A percentile compares a stretch with the other conserved stretches of the same genome.
These are phyloP conservation scores for Lentinula boryana DNA, from an alignment of 768 basidiomycete species.

Conservation along the genomic window DNA sequence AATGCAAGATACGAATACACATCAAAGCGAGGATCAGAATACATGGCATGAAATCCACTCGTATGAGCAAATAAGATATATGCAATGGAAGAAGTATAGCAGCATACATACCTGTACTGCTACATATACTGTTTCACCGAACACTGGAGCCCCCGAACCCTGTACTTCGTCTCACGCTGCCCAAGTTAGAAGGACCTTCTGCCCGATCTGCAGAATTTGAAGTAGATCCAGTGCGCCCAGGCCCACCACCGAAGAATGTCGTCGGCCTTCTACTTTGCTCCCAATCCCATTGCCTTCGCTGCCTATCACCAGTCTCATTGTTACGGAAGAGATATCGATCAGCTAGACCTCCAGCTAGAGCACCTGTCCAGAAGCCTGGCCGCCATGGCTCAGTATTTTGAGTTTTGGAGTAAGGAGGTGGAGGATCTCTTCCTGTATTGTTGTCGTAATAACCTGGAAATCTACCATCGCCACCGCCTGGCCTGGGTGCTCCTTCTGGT, in stretches of 20 bases:
- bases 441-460: slow-evolving; percentile 46
- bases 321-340: slow-evolving; percentile 37
- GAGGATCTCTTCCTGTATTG: slow-evolving; percentile 27
- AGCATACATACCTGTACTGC: background rate
- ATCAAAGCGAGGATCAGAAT: too few species aligned
- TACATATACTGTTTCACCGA: slow-evolving; percentile 32
- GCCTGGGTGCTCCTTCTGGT: slow-evolving; percentile 19
- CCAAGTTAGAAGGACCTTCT: slow-evolving; percentile 66
- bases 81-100: background rate
- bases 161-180: slow-evolving; percentile 68
- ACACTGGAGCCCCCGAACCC: slow-evolving; percentile 76
- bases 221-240: slow-evolving; percentile 18
- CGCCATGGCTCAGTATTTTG: slow-evolving; percentile 18
- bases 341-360: slow-evolving; percentile 66
- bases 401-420: slow-evolving; percentile 56
- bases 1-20: too few species aligned
- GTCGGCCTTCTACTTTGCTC: slow-evolving; percentile 33
- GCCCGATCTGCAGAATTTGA: slow-evolving; percentile 43
- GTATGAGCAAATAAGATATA: background rate
- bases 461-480: slow-evolving; percentile 32
- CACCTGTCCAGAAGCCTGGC: slow-evolving; percentile 86
- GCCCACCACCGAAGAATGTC: slow-evolving; percentile 21
- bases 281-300: slow-evolving; percentile 45
- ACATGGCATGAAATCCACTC: too few species aligned
- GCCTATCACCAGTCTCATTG: slow-evolving; percentile 27